Evolutionary conservation across 306 rosid genomes (phyloP), one percentile per base, ranked within the genome.

Genomic region (Gastrolobium villosum): DNA sequence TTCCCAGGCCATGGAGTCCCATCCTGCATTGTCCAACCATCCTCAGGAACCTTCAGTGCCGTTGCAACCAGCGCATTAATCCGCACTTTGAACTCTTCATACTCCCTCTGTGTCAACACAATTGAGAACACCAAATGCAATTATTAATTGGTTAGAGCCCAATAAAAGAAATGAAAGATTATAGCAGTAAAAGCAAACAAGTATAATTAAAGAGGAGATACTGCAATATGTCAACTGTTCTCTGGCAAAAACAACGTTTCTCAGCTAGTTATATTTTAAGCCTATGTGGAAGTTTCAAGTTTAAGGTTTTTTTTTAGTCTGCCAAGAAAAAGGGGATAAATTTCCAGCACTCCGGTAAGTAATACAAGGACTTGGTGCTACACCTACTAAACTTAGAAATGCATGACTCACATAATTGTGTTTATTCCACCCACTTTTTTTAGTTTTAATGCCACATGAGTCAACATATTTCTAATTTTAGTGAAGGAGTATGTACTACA

Each of bases 1-100:
- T 94, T 94, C 56, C 98, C 98, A 2, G 98, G 98, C 98, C 98
- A 94, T 34, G 94, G 94, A 83, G 97, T 91, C 72, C 97, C 98
- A 60, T 94, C 98, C 82, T 94, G 98, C 98, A 94, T 94, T 53
- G 98, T 94, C 98, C 98, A 94, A 3, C 98, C 98, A 30, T 94
- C 98, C 83, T 94, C 98, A 0, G 98, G 98, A 78, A 90, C 97
- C 86, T 94, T 94, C 48, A 85, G 92, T 20, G 98, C 88, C 80
- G 86, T 90, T 52, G 98, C 90, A 60, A 94, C 98, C 78, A 94
- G 73, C 34, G 90, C 88, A 65, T 94, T 94, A 53, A 94, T 86
- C 68, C 92, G 86, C 78, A 94, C 97, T 87, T 90, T 94, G 79
- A 94, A 94, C 79, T 94, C 97, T 84, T 94, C 98, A 54, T 94